phyloP scores from a whole-genome alignment of 2,329 filamentous ascomycete genomes.

The Aspergillus sp. region DNA sequence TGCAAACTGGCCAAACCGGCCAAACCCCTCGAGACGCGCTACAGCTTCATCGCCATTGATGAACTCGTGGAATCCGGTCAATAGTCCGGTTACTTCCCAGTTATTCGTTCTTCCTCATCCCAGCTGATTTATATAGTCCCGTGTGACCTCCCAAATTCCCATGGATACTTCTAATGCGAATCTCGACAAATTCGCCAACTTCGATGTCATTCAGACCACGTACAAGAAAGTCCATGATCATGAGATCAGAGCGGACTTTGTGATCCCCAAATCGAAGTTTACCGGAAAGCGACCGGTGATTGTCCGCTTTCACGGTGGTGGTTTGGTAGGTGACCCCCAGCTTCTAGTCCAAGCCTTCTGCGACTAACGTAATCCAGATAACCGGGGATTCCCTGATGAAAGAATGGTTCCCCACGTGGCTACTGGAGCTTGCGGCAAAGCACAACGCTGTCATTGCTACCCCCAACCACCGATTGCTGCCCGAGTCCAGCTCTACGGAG shows the following conservation, averaged over 20 bases:
- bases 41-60: background rate
- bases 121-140: background rate
- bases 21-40: background rate
- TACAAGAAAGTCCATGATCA: slow-evolving; percentile 45
- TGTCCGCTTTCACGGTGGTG: slow-evolving; percentile 48
- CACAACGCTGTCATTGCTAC: slow-evolving; percentile 48
- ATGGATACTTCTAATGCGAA: background rate
- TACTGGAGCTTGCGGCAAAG: slow-evolving; percentile 39
- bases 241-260: slow-evolving; percentile 33
- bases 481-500: slow-evolving; percentile 48
- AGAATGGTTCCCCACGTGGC: slow-evolving; percentile 33
- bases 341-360: background rate
- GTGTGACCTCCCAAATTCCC: background rate
- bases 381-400: slow-evolving; percentile 28
- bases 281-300: slow-evolving; percentile 40
- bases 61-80: background rate
- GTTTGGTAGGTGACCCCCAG: slow-evolving; percentile 31
- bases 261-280: slow-evolving; percentile 39
- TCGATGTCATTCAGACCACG: slow-evolving; percentile 38
- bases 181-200: slow-evolving; percentile 30
- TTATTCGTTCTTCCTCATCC: background rate
- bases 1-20: background rate
- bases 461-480: slow-evolving; percentile 54
- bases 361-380: slow-evolving; percentile 23
- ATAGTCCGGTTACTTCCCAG: background rate